These are phyloP conservation scores for Fomitopsis betulina DNA, from an alignment of 1,284 basidiomycete genomes.

Conservation along the genomic window DNA sequence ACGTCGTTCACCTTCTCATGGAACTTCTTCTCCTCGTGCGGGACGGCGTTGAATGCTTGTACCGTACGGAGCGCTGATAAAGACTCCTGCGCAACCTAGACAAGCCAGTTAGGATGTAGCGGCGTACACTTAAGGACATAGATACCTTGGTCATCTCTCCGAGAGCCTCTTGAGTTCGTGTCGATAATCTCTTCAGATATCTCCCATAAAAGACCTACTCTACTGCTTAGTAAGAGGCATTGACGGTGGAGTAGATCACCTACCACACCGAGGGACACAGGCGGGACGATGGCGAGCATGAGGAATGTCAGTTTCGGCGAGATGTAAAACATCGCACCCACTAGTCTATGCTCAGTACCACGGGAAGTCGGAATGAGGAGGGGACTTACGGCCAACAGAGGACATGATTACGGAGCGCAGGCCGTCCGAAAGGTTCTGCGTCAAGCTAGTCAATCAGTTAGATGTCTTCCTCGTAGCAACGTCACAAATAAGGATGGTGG, in stretches of 20 bases:
- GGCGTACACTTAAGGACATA: background rate
- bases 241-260: conserved; percentile 22
- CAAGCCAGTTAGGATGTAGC: background rate
- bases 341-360: conserved; percentile 31
- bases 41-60: conserved; percentile 82
- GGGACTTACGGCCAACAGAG: conserved; percentile 73
- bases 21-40: conserved; percentile 73
- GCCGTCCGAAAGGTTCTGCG: conserved; percentile 90
- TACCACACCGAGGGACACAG: conserved; percentile 92
- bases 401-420: conserved; percentile 86
- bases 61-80: conserved; percentile 92
- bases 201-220: conserved; percentile 85
- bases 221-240: background rate
- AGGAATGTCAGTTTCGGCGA: conserved; percentile 87
- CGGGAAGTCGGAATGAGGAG: background rate
- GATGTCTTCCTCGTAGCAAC: background rate
- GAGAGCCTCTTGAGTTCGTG: conserved; percentile 89
- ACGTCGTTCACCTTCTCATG: conserved; percentile 65
- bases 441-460: conserved; percentile 52
- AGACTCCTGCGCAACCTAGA: conserved; percentile 79
- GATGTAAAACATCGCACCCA: conserved; percentile 95
- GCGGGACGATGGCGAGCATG: conserved; percentile 94
- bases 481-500: too few relatives aligned
- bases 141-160: conserved; percentile 88
- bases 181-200: conserved; percentile 89